These are phyloP conservation scores for Rosa lucieae DNA, from an alignment of 306 rosid genomes.

Conservation along the genomic window DNA sequence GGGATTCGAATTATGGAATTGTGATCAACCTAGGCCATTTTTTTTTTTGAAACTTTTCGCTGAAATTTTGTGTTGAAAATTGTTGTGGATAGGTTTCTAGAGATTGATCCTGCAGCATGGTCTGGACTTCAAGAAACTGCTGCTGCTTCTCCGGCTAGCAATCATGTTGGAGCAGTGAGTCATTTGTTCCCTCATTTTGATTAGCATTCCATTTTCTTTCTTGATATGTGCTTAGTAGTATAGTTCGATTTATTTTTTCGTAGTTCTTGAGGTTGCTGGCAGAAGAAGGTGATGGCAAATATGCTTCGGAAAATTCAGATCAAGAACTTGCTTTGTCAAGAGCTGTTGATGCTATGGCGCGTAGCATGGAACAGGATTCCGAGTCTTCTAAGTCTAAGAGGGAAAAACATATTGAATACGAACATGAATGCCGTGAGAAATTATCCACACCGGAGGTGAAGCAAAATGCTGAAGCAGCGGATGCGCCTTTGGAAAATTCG, in stretches of 20 bases:
- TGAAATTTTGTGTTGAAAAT: background rate
- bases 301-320: conserved; percentile 53
- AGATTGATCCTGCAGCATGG: conserved; percentile 76
- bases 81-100: conserved; percentile 51
- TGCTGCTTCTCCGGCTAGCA: conserved; percentile 59
- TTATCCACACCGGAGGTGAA: conserved; percentile 42
- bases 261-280: conserved; percentile 80
- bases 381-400: conserved; percentile 47
- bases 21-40: background rate
- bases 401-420: conserved; percentile 60
- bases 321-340: conserved; percentile 66
- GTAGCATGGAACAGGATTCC: conserved; percentile 42
- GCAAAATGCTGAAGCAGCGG: conserved; percentile 40
- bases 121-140: conserved; percentile 87
- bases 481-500: conserved; percentile 11
- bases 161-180: conserved; percentile 88
- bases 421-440: conserved; percentile 63
- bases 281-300: conserved; percentile 51
- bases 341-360: conserved; percentile 58
- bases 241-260: conserved; percentile 18
- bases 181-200: background rate
- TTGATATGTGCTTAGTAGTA: background rate
- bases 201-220: background rate
- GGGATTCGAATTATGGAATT: background rate
- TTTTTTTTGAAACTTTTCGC: background rate